A percentile compares a stretch with the other conserved stretches of the same genome.
Conservation (phyloP, 2,329 filamentous ascomycete species). For the Aureobasidium sp. region DNA sequence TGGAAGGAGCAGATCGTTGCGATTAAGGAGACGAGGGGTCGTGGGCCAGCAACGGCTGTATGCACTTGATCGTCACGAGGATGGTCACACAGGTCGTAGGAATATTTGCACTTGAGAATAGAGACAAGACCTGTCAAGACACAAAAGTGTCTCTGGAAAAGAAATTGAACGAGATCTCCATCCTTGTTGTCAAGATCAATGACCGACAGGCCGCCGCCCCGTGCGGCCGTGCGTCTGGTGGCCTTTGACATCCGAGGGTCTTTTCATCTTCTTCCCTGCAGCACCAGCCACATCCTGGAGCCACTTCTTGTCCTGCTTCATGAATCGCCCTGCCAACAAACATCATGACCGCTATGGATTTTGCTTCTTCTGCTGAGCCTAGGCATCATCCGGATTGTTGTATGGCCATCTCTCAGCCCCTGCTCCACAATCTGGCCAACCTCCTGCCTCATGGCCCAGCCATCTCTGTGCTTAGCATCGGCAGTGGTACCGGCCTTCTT, state of each 20-base stretch:
- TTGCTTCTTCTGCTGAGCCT: conserved; percentile 10
- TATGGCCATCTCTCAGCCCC: conserved; percentile 16
- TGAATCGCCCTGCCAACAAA: conserved; percentile 10
- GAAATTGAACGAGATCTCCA: not conserved
- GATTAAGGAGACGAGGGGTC: conserved; percentile 5
- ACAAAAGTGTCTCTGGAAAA: conserved; percentile 1
- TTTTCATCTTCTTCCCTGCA: not conserved
- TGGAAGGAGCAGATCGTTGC: conserved; percentile 7
- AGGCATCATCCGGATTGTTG: conserved; percentile 18
- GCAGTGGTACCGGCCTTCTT: conserved; percentile 46
- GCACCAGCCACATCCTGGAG: conserved; percentile 3
- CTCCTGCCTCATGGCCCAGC: conserved; percentile 18
- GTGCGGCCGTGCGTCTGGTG: not conserved
- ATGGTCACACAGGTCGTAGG: conserved; percentile 1
- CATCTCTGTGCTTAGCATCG: conserved; percentile 36
- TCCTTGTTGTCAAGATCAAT: conserved; percentile 2
- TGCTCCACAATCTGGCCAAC: conserved; percentile 11
- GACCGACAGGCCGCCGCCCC: conserved; percentile 7
- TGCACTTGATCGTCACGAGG: not conserved
- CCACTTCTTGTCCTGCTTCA: not conserved
- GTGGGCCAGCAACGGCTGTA: not conserved
- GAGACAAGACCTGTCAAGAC: conserved; percentile 4
- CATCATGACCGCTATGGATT: not conserved
- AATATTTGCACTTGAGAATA: not conserved
- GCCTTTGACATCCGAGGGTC: conserved; percentile 6